Percentiles rank a stretch among this genome's conserved stretches.
Conservation (phyloP, 345 rosid genomes). For the Syzygium grande region DNA sequence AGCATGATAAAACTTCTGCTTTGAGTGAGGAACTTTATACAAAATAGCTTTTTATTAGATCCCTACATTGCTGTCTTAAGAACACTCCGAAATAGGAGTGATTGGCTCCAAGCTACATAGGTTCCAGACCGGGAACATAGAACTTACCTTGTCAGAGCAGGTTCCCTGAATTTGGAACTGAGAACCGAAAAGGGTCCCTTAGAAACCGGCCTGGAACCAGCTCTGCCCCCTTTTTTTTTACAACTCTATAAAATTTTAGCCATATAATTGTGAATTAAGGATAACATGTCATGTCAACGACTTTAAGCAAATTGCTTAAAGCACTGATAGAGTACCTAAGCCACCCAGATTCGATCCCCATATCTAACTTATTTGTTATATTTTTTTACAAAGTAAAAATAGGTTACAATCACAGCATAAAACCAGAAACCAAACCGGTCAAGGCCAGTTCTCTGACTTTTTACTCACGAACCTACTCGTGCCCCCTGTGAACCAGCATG, state of each 20-base stretch:
- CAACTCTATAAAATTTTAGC: background rate
- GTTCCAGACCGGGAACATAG: background rate
- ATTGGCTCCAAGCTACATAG: background rate
- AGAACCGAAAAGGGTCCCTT: background rate
- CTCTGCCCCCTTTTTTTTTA: background rate
- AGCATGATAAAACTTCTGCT: background rate
- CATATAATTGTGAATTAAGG: background rate
- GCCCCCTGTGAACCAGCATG: background rate
- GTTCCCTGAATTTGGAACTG: background rate
- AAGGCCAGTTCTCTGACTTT: background rate
- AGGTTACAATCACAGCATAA: background rate
- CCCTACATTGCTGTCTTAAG: background rate
- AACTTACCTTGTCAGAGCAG: background rate
- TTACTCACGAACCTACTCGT: background rate
- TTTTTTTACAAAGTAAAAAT: background rate
- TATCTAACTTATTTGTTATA: background rate
- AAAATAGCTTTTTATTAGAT: background rate
- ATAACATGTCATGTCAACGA: background rate
- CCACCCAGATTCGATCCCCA: background rate
- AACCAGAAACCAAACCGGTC: background rate
- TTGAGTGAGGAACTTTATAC: background rate
- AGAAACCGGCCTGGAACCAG: background rate
- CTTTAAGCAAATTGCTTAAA: background rate
- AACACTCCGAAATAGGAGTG: background rate
- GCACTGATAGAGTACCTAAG: background rate